These are phyloP conservation scores for Colletotrichum euphorbiae DNA, from an alignment of 2,329 filamentous ascomycete genomes.

Conservation along the genomic window DNA sequence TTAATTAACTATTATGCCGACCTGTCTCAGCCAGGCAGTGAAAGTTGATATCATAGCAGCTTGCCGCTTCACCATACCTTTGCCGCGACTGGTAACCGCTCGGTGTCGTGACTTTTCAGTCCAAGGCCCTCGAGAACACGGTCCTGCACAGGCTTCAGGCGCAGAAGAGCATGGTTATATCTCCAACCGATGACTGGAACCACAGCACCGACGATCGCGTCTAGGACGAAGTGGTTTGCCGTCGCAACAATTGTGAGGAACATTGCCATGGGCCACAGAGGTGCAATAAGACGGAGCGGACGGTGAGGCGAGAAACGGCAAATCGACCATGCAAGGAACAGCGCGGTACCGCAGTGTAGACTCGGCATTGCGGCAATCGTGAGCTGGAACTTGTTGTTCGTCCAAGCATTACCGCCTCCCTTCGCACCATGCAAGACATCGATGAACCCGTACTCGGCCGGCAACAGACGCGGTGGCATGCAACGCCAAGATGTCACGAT, in stretches of 20 bases:
- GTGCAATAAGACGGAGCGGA: constrained; percentile 50
- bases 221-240: constrained; percentile 54
- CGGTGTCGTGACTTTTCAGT: constrained; percentile 31
- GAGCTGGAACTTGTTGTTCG: constrained; percentile 58
- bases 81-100: not conserved
- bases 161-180: constrained; percentile 44
- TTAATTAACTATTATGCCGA: too few relatives aligned
- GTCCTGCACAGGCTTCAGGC: constrained; percentile 46
- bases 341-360: constrained; percentile 58
- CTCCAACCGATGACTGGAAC: constrained; percentile 52
- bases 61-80: constrained; percentile 20
- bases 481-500: constrained; percentile 61
- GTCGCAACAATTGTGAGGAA: constrained; percentile 54
- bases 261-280: constrained; percentile 58
- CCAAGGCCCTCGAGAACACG: constrained; percentile 41
- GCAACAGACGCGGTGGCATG: constrained; percentile 61
- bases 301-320: constrained; percentile 55
- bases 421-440: constrained; percentile 55
- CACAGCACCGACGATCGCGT: constrained; percentile 50
- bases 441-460: constrained; percentile 58
- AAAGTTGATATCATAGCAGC: too few relatives aligned
- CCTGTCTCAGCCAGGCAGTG: too few relatives aligned
- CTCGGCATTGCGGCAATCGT: constrained; percentile 63
- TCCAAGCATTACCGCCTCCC: constrained; percentile 51
- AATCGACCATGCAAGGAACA: constrained; percentile 51